These are phyloP conservation scores for Mortierella sp. DNA, from an alignment of 371 early-diverging fungal genomes.

Conservation along the genomic window DNA sequence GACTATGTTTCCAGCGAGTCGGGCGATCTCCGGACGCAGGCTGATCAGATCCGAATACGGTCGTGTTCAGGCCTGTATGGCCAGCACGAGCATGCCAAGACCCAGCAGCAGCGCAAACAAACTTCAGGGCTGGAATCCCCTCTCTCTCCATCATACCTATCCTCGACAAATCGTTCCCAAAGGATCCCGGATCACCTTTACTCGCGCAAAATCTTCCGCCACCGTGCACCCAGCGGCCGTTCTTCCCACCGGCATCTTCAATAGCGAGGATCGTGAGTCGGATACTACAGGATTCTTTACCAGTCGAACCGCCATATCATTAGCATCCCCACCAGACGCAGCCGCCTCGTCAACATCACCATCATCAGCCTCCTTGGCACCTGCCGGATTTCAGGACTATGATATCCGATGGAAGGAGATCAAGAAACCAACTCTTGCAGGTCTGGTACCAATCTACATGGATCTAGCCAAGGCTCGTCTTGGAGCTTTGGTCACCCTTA, in stretches of 20 bases:
- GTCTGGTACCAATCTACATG: conserved; percentile 65
- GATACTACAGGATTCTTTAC: conserved; percentile 26
- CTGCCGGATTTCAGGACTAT: conserved; percentile 38
- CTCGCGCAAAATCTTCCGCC: conserved; percentile 39
- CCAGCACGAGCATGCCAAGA: conserved; percentile 21
- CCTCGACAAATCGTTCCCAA: conserved; percentile 10
- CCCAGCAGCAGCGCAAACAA: conserved; percentile 1
- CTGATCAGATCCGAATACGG: conserved; percentile 43
- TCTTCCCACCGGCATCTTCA: conserved; percentile 16
- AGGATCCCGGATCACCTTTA: conserved; percentile 41
- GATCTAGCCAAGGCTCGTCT: conserved; percentile 85
- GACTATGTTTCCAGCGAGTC: conserved; percentile 20
- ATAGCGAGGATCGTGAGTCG: conserved; percentile 23
- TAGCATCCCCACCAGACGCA: background rate
- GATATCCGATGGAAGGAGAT: conserved; percentile 52
- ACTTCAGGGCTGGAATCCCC: conserved; percentile 7
- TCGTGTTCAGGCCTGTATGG: conserved; percentile 24
- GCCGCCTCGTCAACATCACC: conserved; percentile 11
- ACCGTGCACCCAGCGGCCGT: conserved; percentile 20
- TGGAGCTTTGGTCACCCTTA: conserved; percentile 89
- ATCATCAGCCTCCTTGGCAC: conserved; percentile 18
- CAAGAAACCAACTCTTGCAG: conserved; percentile 52
- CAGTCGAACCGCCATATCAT: conserved; percentile 10
- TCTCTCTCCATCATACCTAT: conserved; percentile 6
- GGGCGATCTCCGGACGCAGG: conserved; percentile 35